These are phyloP conservation scores for Nemania sp. DNA, from an alignment of 2,329 filamentous ascomycete genomes.

Conservation along the genomic window DNA sequence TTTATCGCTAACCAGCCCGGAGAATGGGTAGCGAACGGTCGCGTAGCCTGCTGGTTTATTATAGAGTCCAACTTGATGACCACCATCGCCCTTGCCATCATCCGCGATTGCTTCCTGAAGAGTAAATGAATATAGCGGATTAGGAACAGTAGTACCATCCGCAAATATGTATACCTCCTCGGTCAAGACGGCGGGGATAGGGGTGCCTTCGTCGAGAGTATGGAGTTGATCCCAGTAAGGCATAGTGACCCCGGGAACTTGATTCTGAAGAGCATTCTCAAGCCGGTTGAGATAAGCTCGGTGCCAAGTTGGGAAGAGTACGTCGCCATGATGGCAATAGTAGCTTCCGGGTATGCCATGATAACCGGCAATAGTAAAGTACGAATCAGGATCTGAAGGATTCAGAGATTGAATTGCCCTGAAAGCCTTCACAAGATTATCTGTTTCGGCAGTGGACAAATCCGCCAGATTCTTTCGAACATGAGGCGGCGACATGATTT, in stretches of 20 bases:
- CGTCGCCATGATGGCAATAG: constrained; percentile 16
- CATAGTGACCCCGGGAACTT: constrained; percentile 2
- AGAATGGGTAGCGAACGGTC: constrained; percentile 9
- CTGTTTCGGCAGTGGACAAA: constrained; percentile 1
- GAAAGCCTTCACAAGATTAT: constrained; percentile 14
- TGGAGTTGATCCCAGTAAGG: constrained; percentile 10
- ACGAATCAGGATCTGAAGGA: constrained; percentile 1
- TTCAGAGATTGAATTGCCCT: background rate
- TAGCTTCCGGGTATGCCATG: constrained; percentile 8
- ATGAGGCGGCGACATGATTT: background rate
- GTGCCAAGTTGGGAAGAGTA: constrained; percentile 16
- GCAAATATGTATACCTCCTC: background rate
- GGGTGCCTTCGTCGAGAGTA: background rate
- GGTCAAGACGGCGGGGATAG: constrained; percentile 3
- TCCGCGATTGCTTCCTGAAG: constrained; percentile 7
- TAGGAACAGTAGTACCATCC: background rate
- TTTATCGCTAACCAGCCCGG: background rate
- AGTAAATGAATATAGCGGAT: constrained; percentile 12
- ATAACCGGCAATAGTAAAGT: constrained; percentile 13
- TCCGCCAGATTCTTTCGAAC: constrained; percentile 5
- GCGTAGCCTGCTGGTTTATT: constrained; percentile 11
- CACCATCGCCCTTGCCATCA: constrained; percentile 1
- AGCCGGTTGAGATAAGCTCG: constrained; percentile 9
- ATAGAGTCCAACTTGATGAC: constrained; percentile 5
- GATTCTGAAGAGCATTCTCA: constrained; percentile 11